phyloP scores from a whole-genome alignment of 306 rosid species.

The Prunus persica region DNA sequence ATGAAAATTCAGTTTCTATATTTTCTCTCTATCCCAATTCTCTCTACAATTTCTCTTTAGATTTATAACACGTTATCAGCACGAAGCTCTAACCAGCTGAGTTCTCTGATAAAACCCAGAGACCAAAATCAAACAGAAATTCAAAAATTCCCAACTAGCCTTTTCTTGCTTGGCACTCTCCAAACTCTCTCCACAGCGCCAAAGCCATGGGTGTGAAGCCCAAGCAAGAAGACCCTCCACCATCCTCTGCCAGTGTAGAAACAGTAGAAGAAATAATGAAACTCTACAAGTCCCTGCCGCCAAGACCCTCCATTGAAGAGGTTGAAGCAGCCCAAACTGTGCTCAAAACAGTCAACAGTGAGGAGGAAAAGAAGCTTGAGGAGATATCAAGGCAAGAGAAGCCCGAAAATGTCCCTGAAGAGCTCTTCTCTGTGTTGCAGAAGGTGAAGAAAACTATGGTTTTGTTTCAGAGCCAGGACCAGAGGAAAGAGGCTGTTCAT shows the following conservation, averaged over 20 bases:
- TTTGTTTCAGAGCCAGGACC: conserved; percentile 52
- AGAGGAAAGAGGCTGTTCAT: conserved; percentile 57
- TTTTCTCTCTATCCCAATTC: too few species aligned
- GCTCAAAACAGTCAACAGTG: conserved; percentile 51
- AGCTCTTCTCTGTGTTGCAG: conserved; percentile 59
- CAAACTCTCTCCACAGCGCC: neutral
- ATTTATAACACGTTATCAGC: too few species aligned
- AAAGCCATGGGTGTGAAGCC: conserved; percentile 46
- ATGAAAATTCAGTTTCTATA: too few species aligned
- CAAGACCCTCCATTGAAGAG: conserved; percentile 70
- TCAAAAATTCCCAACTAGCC: neutral
- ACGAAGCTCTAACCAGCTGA: too few species aligned
- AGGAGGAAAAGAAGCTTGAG: conserved; percentile 56
- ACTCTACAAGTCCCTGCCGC: conserved; percentile 71
- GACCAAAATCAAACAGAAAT: neutral
- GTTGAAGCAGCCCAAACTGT: conserved; percentile 72
- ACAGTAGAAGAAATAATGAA: conserved; percentile 61
- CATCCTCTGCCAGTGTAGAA: conserved; percentile 38
- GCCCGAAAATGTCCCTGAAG: conserved; percentile 45
- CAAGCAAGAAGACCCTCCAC: conserved; percentile 33
- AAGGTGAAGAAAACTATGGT: conserved; percentile 57
- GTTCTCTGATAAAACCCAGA: too few species aligned
- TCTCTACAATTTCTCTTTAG: too few species aligned
- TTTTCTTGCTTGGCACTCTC: conserved; percentile 3
- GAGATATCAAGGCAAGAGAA: conserved; percentile 48